Conservation (phyloP, 2,329 filamentous ascomycete genomes). For the Colletotrichum kahawae region DNA sequence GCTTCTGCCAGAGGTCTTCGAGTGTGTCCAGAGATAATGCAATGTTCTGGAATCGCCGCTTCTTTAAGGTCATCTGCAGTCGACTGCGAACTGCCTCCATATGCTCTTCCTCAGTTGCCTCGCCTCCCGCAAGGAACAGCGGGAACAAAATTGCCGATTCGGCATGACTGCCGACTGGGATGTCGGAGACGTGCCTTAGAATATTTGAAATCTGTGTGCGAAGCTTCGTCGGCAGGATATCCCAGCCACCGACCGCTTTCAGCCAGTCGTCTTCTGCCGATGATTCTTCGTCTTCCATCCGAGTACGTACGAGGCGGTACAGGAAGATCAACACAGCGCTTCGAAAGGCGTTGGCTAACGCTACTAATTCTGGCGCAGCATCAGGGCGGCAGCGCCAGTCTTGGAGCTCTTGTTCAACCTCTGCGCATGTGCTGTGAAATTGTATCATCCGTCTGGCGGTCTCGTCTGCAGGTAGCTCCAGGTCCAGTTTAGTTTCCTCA, state of each 20-base stretch:
- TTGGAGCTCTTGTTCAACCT: constrained; percentile 9
- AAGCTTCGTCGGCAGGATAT: constrained; percentile 5
- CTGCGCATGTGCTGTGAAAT: not conserved
- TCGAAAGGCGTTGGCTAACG: constrained; percentile 6
- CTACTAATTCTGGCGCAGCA: not conserved
- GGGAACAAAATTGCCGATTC: constrained; percentile 19
- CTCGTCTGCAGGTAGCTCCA: not conserved
- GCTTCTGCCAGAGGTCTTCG: constrained; percentile 13
- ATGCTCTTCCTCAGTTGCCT: constrained; percentile 4
- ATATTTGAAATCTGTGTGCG: constrained; percentile 10
- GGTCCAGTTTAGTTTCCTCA: not conserved
- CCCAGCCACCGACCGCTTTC: not conserved
- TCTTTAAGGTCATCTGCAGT: constrained; percentile 10
- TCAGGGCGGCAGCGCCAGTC: constrained; percentile 3
- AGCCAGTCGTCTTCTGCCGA: not conserved
- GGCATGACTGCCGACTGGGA: constrained; percentile 6
- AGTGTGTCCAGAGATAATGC: not conserved
- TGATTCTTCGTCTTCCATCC: not conserved
- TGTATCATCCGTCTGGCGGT: not conserved
- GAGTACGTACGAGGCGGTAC: not conserved
- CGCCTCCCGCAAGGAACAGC: constrained; percentile 17
- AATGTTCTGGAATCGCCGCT: constrained; percentile 8
- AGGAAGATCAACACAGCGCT: constrained; percentile 4
- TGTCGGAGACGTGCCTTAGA: not conserved
- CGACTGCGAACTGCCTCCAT: constrained; percentile 6